phyloP scores from a whole-genome alignment of 2,329 filamentous ascomycete species.

The Juglanconis juglandina region DNA sequence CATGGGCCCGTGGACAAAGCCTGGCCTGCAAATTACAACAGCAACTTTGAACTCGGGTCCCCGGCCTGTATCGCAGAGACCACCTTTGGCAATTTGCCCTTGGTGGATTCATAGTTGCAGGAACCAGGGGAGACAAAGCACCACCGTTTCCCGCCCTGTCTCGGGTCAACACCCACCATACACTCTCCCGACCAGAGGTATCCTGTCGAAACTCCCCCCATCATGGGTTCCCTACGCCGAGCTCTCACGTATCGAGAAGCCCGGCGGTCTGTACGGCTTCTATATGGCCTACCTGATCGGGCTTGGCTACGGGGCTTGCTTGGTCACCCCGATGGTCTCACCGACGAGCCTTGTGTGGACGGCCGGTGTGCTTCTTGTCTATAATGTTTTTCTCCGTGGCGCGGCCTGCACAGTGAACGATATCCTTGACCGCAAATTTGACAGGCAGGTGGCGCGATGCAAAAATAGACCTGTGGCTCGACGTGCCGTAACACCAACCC shows the following conservation, averaged over 20 bases:
- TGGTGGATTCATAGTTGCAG: neutral
- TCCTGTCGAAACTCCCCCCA: constrained; percentile 6
- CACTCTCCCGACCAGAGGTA: neutral
- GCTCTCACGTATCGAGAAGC: constrained; percentile 23
- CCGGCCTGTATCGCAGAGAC: neutral
- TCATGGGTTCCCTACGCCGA: constrained; percentile 22
- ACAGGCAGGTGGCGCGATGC: constrained; percentile 44
- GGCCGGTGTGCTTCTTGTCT: constrained; percentile 18
- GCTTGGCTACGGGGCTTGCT: constrained; percentile 19
- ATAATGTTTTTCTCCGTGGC: constrained; percentile 40
- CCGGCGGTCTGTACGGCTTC: constrained; percentile 22
- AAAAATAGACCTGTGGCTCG: constrained; percentile 46
- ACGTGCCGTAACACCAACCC: constrained; percentile 35
- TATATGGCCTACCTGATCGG: constrained; percentile 24
- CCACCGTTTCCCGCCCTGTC: neutral
- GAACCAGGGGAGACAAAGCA: neutral
- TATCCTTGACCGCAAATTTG: constrained; percentile 46
- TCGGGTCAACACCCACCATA: neutral
- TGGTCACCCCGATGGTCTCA: constrained; percentile 2
- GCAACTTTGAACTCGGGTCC: neutral
- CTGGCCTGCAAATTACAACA: neutral
- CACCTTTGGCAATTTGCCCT: neutral
- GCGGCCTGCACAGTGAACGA: constrained; percentile 50
- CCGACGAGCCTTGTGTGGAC: constrained; percentile 1
- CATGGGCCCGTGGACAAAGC: neutral